phyloP scores from a whole-genome alignment of 192 early-diverging fungal species.

The Entomortierella beljakovae region DNA sequence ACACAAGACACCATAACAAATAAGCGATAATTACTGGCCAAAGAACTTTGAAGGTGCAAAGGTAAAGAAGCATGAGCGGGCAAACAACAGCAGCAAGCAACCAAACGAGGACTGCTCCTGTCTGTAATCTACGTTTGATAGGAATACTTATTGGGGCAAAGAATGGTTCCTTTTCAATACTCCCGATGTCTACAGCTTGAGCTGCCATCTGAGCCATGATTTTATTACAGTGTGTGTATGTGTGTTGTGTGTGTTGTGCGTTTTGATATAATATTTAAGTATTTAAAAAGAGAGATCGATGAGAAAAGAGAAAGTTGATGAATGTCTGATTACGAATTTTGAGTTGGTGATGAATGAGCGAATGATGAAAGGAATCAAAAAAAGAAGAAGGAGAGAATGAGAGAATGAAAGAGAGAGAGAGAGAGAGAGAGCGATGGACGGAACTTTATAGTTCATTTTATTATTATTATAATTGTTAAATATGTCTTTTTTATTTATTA shows the following conservation, averaged over 20 bases:
- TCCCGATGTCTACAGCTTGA: too few species aligned
- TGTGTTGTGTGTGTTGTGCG: too few species aligned
- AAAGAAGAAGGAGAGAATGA: background rate
- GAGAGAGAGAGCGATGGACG: too few species aligned
- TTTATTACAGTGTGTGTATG: background rate
- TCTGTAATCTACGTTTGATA: constrained; percentile 72
- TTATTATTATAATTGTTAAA: too few species aligned
- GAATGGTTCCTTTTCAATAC: constrained; percentile 19
- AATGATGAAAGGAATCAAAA: constrained; percentile 5
- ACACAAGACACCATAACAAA: constrained; percentile 75
- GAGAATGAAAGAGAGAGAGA: background rate
- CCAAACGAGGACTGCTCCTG: constrained; percentile 71
- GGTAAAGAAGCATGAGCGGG: constrained; percentile 68
- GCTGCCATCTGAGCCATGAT: too few species aligned
- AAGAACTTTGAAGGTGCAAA: constrained; percentile 60
- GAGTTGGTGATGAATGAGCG: background rate
- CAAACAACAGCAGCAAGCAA: constrained; percentile 61
- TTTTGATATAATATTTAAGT: too few species aligned
- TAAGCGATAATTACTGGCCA: constrained; percentile 76
- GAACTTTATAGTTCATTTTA: too few species aligned
- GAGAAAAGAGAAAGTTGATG: too few species aligned
- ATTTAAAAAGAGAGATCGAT: too few species aligned
- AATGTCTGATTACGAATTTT: background rate
- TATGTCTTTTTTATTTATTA: too few species aligned
- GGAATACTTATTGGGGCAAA: constrained; percentile 77